Percentiles rank a stretch among this genome's conserved stretches.
Conservation (phyloP, 2,329 filamentous ascomycete species). For the Phialophora macrospora region DNA sequence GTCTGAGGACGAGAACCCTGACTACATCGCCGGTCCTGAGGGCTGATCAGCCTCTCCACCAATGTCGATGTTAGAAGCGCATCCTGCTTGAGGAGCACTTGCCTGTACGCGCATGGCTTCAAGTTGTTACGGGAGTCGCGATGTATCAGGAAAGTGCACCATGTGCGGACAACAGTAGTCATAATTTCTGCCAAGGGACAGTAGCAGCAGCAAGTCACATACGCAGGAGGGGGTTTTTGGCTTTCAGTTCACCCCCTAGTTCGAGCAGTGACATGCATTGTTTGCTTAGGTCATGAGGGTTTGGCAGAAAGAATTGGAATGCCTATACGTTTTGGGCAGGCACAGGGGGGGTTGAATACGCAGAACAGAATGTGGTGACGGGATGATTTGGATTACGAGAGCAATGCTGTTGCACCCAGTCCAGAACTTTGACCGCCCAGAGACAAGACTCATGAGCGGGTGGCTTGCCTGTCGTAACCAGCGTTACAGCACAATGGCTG, state of each 20-base stretch:
- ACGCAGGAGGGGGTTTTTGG: neutral
- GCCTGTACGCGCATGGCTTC: neutral
- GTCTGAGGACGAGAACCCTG: slow-evolving; percentile 5
- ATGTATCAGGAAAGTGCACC: slow-evolving; percentile 13
- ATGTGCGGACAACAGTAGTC: neutral
- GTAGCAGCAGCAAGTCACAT: neutral
- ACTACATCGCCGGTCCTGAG: neutral
- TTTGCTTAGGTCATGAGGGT: slow-evolving; percentile 4
- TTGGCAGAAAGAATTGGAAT: neutral
- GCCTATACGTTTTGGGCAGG: slow-evolving; percentile 9
- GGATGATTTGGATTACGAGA: slow-evolving; percentile 22
- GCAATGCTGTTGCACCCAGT: slow-evolving; percentile 12
- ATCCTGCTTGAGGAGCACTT: neutral
- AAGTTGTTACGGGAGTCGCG: neutral
- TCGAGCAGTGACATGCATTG: slow-evolving; percentile 1
- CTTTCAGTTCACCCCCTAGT: slow-evolving; percentile 2
- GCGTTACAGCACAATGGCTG: slow-evolving; percentile 26
- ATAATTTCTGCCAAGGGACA: neutral
- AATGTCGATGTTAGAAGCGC: slow-evolving; percentile 5
- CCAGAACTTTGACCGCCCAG: slow-evolving; percentile 19
- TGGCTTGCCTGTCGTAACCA: slow-evolving; percentile 5
- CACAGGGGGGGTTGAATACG: slow-evolving; percentile 7
- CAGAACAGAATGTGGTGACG: neutral
- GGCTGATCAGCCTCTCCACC: slow-evolving; percentile 12
- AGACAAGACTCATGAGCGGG: neutral